phyloP scores from a whole-genome alignment of 495 filamentous ascomycete genomes.

The Glonium stellatum region DNA sequence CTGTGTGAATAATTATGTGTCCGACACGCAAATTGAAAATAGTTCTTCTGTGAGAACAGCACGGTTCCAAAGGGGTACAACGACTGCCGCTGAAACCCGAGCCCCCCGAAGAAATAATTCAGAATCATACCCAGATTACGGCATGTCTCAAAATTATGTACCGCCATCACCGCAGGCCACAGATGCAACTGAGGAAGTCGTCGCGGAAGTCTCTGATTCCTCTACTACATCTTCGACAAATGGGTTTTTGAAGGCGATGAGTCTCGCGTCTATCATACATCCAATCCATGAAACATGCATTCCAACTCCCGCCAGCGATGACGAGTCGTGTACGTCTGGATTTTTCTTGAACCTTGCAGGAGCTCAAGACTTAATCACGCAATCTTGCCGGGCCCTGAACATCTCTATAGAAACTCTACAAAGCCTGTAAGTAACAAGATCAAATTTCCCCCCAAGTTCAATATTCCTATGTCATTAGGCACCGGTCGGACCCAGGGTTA shows the following conservation, averaged over 20 bases:
- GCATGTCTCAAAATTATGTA: neutral
- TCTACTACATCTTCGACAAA: neutral
- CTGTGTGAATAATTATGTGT: too few species aligned
- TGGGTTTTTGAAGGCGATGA: slow-evolving; percentile 3
- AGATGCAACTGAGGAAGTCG: slow-evolving; percentile 1
- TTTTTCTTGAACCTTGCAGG: slow-evolving; percentile 4
- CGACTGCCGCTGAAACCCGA: too few species aligned
- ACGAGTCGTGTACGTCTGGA: neutral
- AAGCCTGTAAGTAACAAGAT: neutral
- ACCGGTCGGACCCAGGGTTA: too few species aligned
- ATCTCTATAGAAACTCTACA: neutral
- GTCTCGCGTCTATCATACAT: slow-evolving; percentile 27
- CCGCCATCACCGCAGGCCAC: slow-evolving; percentile 1
- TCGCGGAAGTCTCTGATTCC: neutral
- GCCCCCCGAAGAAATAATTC: too few species aligned
- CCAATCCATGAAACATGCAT: slow-evolving; percentile 22
- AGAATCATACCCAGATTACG: too few species aligned
- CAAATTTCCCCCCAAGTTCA: neutral
- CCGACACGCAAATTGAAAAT: neutral
- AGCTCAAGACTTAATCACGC: neutral
- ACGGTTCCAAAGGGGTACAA: too few species aligned
- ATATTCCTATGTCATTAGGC: neutral
- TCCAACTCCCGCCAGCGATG: neutral
- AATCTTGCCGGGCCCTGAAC: neutral
- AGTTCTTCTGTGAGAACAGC: too few species aligned